Percentiles rank a stretch among this genome's conserved stretches.
phyloP scores from a whole-genome alignment of 192 early-diverging fungal species.

The Spizellomyces punctatus region DNA sequence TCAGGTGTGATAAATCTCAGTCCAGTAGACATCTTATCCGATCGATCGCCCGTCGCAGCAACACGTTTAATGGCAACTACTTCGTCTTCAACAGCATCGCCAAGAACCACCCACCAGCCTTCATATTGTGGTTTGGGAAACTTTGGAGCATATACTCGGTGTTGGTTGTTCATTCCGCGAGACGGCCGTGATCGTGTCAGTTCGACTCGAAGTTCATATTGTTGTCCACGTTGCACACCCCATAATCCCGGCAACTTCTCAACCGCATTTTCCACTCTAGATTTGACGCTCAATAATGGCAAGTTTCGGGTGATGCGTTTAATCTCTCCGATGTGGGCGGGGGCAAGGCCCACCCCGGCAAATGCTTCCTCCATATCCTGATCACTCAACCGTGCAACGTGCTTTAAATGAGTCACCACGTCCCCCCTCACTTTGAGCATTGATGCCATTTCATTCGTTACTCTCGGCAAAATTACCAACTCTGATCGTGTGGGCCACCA shows the following conservation, averaged over 20 bases:
- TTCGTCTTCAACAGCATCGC: constrained; percentile 62
- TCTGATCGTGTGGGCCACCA: constrained; percentile 77
- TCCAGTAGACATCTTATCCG: constrained; percentile 7
- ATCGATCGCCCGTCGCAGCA: constrained; percentile 55
- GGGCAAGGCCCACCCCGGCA: constrained; percentile 14
- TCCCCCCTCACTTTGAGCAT: constrained; percentile 11
- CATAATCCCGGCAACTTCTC: constrained; percentile 41
- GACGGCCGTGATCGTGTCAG: constrained; percentile 28
- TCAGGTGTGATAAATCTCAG: constrained; percentile 71
- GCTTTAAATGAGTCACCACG: background rate
- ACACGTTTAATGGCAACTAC: constrained; percentile 81
- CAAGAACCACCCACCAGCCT: constrained; percentile 90
- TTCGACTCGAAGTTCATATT: constrained; percentile 42
- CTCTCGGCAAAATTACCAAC: constrained; percentile 66
- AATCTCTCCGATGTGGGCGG: constrained; percentile 28
- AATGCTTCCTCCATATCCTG: constrained; percentile 12
- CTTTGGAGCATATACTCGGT: constrained; percentile 73
- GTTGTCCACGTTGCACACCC: constrained; percentile 42
- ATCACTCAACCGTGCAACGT: constrained; percentile 4
- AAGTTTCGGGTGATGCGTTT: constrained; percentile 35
- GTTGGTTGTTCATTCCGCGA: background rate
- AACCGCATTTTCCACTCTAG: constrained; percentile 24
- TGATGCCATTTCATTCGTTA: constrained; percentile 35
- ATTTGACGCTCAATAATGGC: constrained; percentile 34
- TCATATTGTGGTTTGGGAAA: constrained; percentile 94